Percentiles rank a stretch among this genome's conserved stretches.
Evolutionary conservation across 208 protist species (phyloP).

Genomic region (Acanthamoeba comandoni): DNA sequence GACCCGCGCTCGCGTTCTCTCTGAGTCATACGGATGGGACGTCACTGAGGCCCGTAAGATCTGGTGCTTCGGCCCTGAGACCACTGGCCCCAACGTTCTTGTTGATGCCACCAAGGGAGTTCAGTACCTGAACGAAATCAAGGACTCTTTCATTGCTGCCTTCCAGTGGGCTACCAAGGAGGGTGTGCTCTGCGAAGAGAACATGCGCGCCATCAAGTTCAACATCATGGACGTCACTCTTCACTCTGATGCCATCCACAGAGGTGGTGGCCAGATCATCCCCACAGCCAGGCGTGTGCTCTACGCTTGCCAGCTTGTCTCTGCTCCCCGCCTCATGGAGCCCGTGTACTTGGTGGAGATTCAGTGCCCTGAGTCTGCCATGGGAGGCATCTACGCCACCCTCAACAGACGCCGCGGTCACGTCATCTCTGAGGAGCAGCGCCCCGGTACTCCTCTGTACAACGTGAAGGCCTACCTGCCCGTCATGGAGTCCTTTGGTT

Average conservation of each 20-base stretch:
- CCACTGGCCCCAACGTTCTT: constrained; percentile 96
- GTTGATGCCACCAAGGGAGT: constrained; percentile 97
- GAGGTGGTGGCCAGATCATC: constrained; percentile 98
- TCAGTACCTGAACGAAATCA: constrained; percentile 99
- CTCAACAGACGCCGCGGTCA: constrained; percentile 96
- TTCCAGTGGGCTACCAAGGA: constrained; percentile 96
- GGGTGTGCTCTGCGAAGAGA: constrained; percentile 96
- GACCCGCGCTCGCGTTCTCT: constrained; percentile 91
- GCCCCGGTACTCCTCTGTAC: constrained; percentile 96
- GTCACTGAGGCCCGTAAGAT: constrained; percentile 95
- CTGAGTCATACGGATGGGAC: constrained; percentile 94
- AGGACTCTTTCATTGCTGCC: constrained; percentile 95
- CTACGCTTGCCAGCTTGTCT: constrained; percentile 94
- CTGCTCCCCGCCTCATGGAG: constrained; percentile 95
- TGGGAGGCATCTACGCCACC: constrained; percentile 96
- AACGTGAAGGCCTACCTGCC: constrained; percentile 97
- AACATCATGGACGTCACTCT: constrained; percentile 97
- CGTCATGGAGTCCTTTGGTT: constrained; percentile 98
- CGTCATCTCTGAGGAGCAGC: constrained; percentile 95
- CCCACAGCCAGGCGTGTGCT: constrained; percentile 94
- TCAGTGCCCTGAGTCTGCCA: constrained; percentile 94
- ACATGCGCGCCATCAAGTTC: constrained; percentile 96
- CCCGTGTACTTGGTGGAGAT: constrained; percentile 97
- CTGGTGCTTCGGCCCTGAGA: constrained; percentile 98
- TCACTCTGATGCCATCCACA: constrained; percentile 98